Evolutionary conservation across 2,329 filamentous ascomycete species (phyloP), one percentile per base, ranked within the genome.

Genomic region (Paecilomyces variotii): DNA sequence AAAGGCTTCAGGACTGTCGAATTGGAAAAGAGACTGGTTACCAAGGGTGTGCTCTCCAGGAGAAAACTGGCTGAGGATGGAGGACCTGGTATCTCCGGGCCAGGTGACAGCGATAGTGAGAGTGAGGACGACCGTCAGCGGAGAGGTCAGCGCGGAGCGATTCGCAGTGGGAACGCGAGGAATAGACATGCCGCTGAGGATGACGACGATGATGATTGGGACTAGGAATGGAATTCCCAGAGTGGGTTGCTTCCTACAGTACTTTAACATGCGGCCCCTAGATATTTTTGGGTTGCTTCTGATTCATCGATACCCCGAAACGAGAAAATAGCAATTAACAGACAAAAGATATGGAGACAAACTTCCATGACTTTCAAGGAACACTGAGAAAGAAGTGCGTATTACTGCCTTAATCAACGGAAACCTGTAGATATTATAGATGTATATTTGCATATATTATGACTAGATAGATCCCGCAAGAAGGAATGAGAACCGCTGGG

Each of bases 201-300:
- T 51, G 72, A 75, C 49, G 74, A 75, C 27, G 77, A 78, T 61
- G 74, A 76, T 57, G 76, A 78, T 55, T 80, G 77, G 77, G 78
- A 80, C 68, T 79, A 70, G 76, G 35, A 11, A 24, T 34, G 55
- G 28, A 52, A 34, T 51, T 10, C 6, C 10, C 9, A 14, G 39
- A 45, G n/a, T 19, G 39, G 39, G n/a, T 19, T n/a, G 19, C 19
- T 45, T 19, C 19, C 14, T 45, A 45, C 39, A 45, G 19, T 45
- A 45, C 12, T 45, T 45, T n/a, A 7, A 45, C 19, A 19, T 6
- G 12, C 39, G 19, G 39, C 39, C 39, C 39, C 39, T 19, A 19
- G 3, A 45, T 19, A 19, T n/a, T 19, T 45, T 19, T 45, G 39
- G 39, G 39, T 24, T 45, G 39, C 39, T 45, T 34, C 19, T 45